Base-by-base conservation (phyloP, 371 early-diverging fungal species). In the Mucor irregularis region DNA sequence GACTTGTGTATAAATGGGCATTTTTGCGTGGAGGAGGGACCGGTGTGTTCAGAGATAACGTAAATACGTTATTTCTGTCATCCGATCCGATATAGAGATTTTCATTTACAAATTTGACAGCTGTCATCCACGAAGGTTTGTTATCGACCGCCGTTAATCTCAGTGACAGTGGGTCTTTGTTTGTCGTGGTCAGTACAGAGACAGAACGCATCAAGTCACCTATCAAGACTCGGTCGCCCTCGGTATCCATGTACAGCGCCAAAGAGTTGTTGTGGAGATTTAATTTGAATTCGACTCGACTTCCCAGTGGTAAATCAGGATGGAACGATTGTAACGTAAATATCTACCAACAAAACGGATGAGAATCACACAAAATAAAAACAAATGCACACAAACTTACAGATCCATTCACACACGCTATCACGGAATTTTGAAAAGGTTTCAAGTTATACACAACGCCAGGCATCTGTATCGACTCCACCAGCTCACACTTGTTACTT, bases 181-280 rank as follows among this genome's bases (percentile, higher is more conserved):
- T 30, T 4, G 25, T 38, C 22, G 65, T 56, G 29, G 49, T 57
- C 44, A 91, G 67, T 13, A 94, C 51, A 1, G 88, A 72, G 17
- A 90, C 82, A 0, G 93, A 93, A 34, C 86, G 81, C 80, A 95
- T 86, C 55, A 96, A 40, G 67, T 97, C 98, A n/a, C 92, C 96
- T 3, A 94, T 90, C 0, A 90, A 65, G 25, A 96, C 61, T 30
- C 78, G 76, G 54, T 92, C 86, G 13, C 89, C 92, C 9, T 65
- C 67, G 0, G 78, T 75, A 11, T 89, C 83, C 39, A 93, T 43
- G 5, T 69, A 64, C 10, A 91, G 55, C 1, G 82, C 73, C 10
- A 85, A 29, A 2, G 85, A 78, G 56, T 90, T 86, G 11, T 87
- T 84, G 46, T 77, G 78, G 17, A 72, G 4, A 52, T 74, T 63